phyloP scores from a whole-genome alignment of 2,329 filamentous ascomycete species.

The Lasiodiplodia hormozganensis region DNA sequence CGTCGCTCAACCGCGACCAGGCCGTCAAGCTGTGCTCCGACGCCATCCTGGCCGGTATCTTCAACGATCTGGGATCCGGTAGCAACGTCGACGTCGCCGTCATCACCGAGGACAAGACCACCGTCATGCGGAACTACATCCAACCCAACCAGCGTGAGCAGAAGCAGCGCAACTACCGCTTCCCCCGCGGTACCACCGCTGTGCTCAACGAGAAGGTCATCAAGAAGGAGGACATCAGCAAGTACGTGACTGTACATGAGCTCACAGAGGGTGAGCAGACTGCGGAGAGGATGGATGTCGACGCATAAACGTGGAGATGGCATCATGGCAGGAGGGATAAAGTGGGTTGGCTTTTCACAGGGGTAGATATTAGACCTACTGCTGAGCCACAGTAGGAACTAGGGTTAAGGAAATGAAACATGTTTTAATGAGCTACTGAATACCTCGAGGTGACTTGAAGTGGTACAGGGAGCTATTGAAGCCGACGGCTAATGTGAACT shows the following conservation, averaged over 20 bases:
- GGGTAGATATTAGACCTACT: conserved; percentile 6
- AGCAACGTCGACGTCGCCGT: conserved; percentile 97
- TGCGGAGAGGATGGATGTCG: conserved; percentile 71
- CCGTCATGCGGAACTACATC: conserved; percentile 89
- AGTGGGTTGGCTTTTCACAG: not conserved
- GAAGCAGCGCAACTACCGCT: conserved; percentile 94
- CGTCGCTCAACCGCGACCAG: conserved; percentile 75
- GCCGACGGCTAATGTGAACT: too few relatives aligned
- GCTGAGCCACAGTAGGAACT: not conserved
- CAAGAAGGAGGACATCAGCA: conserved; percentile 89
- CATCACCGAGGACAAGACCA: conserved; percentile 95
- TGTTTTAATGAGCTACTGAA: conserved; percentile 9
- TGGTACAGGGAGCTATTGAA: too few relatives aligned
- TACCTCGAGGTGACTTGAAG: not conserved
- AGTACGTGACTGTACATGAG: conserved; percentile 92
- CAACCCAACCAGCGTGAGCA: conserved; percentile 88
- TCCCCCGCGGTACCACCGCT: conserved; percentile 90
- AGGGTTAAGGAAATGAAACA: conserved; percentile 10
- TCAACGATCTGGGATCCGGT: conserved; percentile 96
- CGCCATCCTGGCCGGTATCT: conserved; percentile 95
- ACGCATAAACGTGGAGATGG: conserved; percentile 43
- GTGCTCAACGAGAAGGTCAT: conserved; percentile 97
- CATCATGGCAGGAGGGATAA: not conserved
- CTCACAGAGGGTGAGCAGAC: conserved; percentile 69
- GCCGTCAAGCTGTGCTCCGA: conserved; percentile 84